Evolutionary conservation across 768 basidiomycete species (phyloP), one percentile per base, ranked within the genome.

Genomic region (Coprinellus aureogranulatus): DNA sequence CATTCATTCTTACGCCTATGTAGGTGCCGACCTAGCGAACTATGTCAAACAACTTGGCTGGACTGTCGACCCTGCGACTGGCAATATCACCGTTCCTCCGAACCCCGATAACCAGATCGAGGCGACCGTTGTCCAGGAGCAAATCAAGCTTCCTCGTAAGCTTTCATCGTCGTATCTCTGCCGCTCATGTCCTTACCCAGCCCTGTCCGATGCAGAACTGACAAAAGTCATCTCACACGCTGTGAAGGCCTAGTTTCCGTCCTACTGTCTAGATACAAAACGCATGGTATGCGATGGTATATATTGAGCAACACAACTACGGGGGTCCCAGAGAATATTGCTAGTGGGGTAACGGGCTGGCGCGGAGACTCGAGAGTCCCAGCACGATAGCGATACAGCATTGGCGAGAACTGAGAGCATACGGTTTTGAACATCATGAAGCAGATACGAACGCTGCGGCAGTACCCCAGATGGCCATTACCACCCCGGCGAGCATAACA

Each of bases 21-120:
- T 51, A 86, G 92, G 83, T 5, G 61, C 75, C 20, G 84, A 82
- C 18, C 74, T 94, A 45, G 77, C 78, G 28, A 75, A 73, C 11
- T 91, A 85, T 68, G 76, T 90, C 31, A 68, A 77, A 60, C 81
- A 80, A 61, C 78, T 89, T 48, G 88, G 84, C 22, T 94, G 92
- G 92, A 70, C 75, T 20, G 60, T 82, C 40, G 82, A 90, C 56
- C 63, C 72, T 16, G 70, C 78, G 16, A 77, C 76, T 0, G 80
- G 79, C 6, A 81, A 86, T n/a, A 77, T 92, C 52, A 75, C 71
- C 16, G 76, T 94, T 54, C 92, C 92, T 23, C 81, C 86, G 44
- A 94, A 93, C 70, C 87, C 88, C 14, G 92, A 94, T 72, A 94
- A 94, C 70, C 90, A 91, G 65, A 90, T 93, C 63, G 86, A 89